Base-by-base conservation (phyloP, 2,329 filamentous ascomycete species). In the Trichoderma atrobrunneum region DNA sequence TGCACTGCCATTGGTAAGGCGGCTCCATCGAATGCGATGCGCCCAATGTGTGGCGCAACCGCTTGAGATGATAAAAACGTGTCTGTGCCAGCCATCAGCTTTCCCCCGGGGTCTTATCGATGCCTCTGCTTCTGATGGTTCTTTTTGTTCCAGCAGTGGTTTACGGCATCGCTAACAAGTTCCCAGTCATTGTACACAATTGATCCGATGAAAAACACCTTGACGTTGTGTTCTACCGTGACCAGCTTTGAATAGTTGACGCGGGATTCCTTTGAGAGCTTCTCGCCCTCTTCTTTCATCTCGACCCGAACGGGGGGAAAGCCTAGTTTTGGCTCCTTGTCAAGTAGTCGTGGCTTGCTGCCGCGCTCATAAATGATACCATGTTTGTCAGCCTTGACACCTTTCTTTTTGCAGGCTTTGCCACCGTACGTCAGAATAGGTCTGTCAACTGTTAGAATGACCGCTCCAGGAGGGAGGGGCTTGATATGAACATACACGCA, bases 181-280 rank as follows among this genome's bases (percentile, higher is more conserved):
- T 83, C 76, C 74, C 83, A 84, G 75, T 87, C 82, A 0, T 80
- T 75, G 1, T 75, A 70, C 3, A 76, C 70, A 18, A 89, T 81
- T 5, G 78, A 76, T n/a, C 88, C 88, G 66, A 90, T 85, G 75
- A 89, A 88, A 74, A 85, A 82, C n/a, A 89, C 86, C 60, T 82
- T 84, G 75, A 85, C 80, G 75, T 90, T 90, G 79, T 89, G 88
- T 77, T 89, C 87, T 30, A 90, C 81, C 3, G 86, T 87, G 32
- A 84, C 82, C 7, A 87, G 79, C 74, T 89, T 89, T 6, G 86
- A 85, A 77, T 89, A 89, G 78, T 89, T 89, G 74, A 89, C 83
- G 6, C 88, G 84, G 14, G 88, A 90, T 73, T 86, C 84, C 34
- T 75, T 81, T 12, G 81, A 81, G 7, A 89, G 81, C 69, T 79